Evolutionary conservation across 768 basidiomycete genomes (phyloP).

Genomic region (Exsudoporus frostii): DNA sequence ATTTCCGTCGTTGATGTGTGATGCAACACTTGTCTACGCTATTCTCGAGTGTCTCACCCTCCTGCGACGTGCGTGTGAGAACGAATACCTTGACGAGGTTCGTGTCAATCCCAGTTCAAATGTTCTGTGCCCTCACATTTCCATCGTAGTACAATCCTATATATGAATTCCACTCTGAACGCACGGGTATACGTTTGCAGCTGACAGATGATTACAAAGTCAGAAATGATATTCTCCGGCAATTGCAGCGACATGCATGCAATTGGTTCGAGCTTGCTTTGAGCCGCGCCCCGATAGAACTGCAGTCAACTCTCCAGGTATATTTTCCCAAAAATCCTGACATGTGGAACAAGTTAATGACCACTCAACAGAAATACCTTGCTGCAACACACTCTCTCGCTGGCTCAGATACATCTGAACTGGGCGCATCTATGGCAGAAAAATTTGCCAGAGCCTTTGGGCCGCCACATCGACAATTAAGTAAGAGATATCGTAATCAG

Average conservation of each 20-base stretch:
- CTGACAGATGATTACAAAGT: slow-evolving; percentile 83
- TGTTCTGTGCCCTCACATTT: background rate
- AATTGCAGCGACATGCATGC: slow-evolving; percentile 69
- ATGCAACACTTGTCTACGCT: slow-evolving; percentile 79
- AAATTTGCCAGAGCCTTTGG: slow-evolving; percentile 81
- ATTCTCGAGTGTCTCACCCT: slow-evolving; percentile 91
- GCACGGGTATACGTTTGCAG: slow-evolving; percentile 69
- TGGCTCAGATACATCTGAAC: slow-evolving; percentile 74
- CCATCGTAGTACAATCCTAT: slow-evolving; percentile 77
- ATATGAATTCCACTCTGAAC: slow-evolving; percentile 79
- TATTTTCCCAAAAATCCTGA: slow-evolving; percentile 10
- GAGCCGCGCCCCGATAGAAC: slow-evolving; percentile 84
- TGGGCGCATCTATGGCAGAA: slow-evolving; percentile 89
- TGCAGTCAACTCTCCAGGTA: slow-evolving; percentile 91
- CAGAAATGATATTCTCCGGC: slow-evolving; percentile 78
- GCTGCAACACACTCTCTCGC: slow-evolving; percentile 66
- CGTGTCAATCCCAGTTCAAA: slow-evolving; percentile 10
- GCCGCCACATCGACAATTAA: slow-evolving; percentile 68
- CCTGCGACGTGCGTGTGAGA: slow-evolving; percentile 82
- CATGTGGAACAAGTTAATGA: background rate
- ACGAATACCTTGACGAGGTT: slow-evolving; percentile 90
- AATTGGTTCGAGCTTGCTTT: slow-evolving; percentile 87
- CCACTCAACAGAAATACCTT: slow-evolving; percentile 74
- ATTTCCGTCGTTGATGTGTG: slow-evolving; percentile 94
- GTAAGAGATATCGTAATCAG: slow-evolving; percentile 41